Evolutionary conservation across 2,329 filamentous ascomycete species (phyloP).

Genomic region (Mycogone perniciosa): DNA sequence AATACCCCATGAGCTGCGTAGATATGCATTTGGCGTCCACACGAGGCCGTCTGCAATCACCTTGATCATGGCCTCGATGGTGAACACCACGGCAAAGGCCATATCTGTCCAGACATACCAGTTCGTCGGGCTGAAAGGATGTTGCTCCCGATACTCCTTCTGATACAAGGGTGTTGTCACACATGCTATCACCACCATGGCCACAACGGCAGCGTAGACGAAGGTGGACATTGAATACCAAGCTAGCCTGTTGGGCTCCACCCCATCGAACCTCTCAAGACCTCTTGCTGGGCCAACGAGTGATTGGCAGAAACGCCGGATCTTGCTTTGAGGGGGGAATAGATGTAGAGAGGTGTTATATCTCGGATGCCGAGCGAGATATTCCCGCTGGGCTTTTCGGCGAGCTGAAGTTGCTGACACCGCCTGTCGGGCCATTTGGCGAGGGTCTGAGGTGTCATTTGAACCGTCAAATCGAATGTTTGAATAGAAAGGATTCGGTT

Average conservation of each 20-base stretch:
- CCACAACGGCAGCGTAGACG: slow-evolving; percentile 87
- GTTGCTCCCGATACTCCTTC: slow-evolving; percentile 67
- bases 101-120: slow-evolving; percentile 97
- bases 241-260: slow-evolving; percentile 78
- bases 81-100: slow-evolving; percentile 82
- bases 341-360: slow-evolving; percentile 93
- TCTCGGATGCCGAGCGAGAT: slow-evolving; percentile 74
- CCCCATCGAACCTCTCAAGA: slow-evolving; percentile 77
- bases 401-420: slow-evolving; percentile 76
- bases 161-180: slow-evolving; percentile 93
- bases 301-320: slow-evolving; percentile 78
- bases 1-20: slow-evolving; percentile 92
- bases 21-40: slow-evolving; percentile 95
- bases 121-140: slow-evolving; percentile 57
- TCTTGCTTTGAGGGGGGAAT: slow-evolving; percentile 69
- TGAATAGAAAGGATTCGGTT: slow-evolving; percentile 94
- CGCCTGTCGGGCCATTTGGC: slow-evolving; percentile 84
- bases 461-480: slow-evolving; percentile 61
- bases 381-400: slow-evolving; percentile 85
- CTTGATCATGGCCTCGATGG: slow-evolving; percentile 81
- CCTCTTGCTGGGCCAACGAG: slow-evolving; percentile 90
- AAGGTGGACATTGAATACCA: slow-evolving; percentile 95
- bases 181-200: slow-evolving; percentile 96
- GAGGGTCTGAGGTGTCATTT: slow-evolving; percentile 75
- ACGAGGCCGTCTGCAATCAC: slow-evolving; percentile 92